These are phyloP conservation scores for Mycena galericulata DNA, from an alignment of 768 basidiomycete species.

Conservation along the genomic window DNA sequence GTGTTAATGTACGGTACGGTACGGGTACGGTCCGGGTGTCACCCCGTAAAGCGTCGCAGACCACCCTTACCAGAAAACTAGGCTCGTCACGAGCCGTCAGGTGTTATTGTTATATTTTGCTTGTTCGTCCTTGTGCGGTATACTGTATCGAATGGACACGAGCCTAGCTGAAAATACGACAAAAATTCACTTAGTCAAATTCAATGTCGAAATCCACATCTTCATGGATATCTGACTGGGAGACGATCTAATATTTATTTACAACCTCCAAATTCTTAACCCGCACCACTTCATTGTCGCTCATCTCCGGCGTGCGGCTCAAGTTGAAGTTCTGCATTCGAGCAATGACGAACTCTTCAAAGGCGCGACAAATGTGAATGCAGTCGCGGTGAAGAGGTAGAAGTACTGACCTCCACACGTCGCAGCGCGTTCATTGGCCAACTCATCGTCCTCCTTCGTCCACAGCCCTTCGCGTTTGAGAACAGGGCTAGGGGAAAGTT, in stretches of 20 bases:
- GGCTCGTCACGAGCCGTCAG: no score
- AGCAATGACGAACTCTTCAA: constrained; percentile 11
- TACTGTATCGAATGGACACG: no score
- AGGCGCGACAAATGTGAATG: background rate
- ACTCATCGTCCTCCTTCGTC: constrained; percentile 33
- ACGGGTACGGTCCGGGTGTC: no score
- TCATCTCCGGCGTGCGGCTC: background rate
- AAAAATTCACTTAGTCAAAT: no score
- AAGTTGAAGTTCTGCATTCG: constrained; percentile 16
- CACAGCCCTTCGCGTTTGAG: constrained; percentile 50
- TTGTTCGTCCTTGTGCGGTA: no score
- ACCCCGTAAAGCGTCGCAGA: no score
- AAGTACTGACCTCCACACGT: constrained; percentile 35
- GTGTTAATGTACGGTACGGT: no score
- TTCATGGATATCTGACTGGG: no score
- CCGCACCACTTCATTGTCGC: constrained; percentile 12
- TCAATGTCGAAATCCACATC: no score
- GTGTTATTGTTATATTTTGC: no score
- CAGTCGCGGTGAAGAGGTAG: background rate
- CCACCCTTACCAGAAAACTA: no score
- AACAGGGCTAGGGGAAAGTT: constrained; percentile 54
- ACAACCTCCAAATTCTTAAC: constrained; percentile 21
- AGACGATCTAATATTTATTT: constrained; percentile 13
- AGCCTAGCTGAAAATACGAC: no score
- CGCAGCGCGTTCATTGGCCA: constrained; percentile 25